Evolutionary conservation across 2,329 filamentous ascomycete genomes (phyloP).

Genomic region (Alternaria incomplexa): DNA sequence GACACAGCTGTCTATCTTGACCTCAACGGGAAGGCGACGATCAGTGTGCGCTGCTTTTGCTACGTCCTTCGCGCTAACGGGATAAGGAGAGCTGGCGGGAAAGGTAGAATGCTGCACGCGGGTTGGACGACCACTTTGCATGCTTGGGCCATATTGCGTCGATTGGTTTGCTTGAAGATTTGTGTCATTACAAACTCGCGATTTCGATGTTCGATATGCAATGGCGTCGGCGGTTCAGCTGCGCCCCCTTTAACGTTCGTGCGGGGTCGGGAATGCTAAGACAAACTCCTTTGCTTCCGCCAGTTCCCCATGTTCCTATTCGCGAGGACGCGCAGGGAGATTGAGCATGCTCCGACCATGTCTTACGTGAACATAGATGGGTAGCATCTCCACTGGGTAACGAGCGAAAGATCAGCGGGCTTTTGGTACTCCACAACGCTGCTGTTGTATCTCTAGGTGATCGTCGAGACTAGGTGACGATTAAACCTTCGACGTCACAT

Average conservation of each 20-base stretch:
- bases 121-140: not conserved
- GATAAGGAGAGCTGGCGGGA: not conserved
- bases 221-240: not conserved
- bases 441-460: not conserved
- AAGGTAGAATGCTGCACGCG: not conserved
- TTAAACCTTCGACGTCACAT: not conserved
- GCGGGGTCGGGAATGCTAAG: not conserved
- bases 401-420: not conserved
- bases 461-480: not conserved
- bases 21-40: conserved; percentile 3
- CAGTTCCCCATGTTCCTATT: not conserved
- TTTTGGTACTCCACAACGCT: not conserved
- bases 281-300: not conserved
- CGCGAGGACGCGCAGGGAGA: not conserved
- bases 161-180: not conserved
- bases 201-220: not conserved
- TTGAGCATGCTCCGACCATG: not conserved
- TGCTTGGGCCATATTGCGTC: not conserved
- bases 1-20: conserved; percentile 1
- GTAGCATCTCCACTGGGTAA: not conserved
- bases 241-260: not conserved
- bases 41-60: conserved; percentile 3
- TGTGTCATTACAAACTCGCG: not conserved
- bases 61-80: not conserved
- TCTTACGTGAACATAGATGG: not conserved